phyloP scores from a whole-genome alignment of 1,284 basidiomycete species.

The Cryptococcus floricola region DNA sequence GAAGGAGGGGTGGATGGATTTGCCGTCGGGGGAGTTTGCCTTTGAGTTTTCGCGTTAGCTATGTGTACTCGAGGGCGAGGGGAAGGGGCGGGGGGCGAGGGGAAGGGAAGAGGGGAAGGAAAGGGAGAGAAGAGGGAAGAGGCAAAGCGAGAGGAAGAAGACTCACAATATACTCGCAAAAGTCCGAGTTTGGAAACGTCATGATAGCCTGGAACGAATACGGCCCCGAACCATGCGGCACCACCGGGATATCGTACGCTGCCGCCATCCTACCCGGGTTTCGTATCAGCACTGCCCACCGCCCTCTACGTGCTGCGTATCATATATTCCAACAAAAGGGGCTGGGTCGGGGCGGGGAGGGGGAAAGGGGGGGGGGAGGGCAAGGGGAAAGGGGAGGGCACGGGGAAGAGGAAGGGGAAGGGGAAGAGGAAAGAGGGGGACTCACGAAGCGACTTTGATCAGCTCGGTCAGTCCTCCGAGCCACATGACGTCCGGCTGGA shows the following conservation, averaged over 20 bases:
- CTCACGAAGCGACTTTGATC: constrained; percentile 53
- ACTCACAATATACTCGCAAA: constrained; percentile 51
- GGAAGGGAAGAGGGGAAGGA: not conserved
- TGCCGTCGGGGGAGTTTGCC: constrained; percentile 56
- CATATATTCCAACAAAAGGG: too few relatives aligned
- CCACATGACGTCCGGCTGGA: constrained; percentile 56
- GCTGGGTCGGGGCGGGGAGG: too few relatives aligned
- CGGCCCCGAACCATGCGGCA: constrained; percentile 54
- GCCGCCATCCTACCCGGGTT: constrained; percentile 35
- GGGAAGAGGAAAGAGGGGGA: not conserved
- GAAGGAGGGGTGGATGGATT: constrained; percentile 53
- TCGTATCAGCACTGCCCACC: not conserved
- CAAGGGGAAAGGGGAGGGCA: too few relatives aligned
- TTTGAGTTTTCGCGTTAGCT: not conserved
- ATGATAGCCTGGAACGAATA: constrained; percentile 50
- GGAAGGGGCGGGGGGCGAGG: not conserved
- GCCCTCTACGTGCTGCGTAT: too few relatives aligned
- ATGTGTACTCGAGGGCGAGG: not conserved
- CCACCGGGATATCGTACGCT: constrained; percentile 54
- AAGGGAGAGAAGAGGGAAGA: too few relatives aligned
- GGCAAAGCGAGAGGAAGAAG: too few relatives aligned
- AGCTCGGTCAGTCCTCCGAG: constrained; percentile 56
- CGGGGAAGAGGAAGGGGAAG: too few relatives aligned
- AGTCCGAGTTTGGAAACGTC: constrained; percentile 42
- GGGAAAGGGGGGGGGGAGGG: too few relatives aligned